These are phyloP conservation scores for Paxillus ammoniavirescens DNA, from an alignment of 768 basidiomycete genomes.

Conservation along the genomic window DNA sequence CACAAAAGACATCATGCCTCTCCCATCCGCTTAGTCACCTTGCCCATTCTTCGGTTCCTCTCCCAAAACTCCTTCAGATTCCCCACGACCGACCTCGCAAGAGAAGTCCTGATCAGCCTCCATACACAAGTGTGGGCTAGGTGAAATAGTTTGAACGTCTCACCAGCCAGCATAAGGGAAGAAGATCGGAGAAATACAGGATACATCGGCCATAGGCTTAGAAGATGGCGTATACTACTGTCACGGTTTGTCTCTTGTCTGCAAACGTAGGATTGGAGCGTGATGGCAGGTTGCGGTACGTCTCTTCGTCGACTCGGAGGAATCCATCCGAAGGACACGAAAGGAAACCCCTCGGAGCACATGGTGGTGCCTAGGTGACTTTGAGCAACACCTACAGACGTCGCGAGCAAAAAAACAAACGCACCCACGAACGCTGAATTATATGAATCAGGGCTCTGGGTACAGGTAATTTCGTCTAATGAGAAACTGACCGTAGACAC, in stretches of 20 bases:
- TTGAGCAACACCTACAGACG: neutral
- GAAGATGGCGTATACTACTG: constrained; percentile 51
- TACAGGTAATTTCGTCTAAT: neutral
- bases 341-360: constrained; percentile 57
- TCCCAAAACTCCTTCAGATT: constrained; percentile 88
- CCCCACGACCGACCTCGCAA: no score
- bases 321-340: constrained; percentile 28
- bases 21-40: constrained; percentile 53
- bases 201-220: constrained; percentile 55
- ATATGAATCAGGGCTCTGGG: constrained; percentile 60
- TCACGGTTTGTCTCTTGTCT: constrained; percentile 35
- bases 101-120: no score
- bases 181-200: constrained; percentile 38
- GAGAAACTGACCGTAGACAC: constrained; percentile 30
- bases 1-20: constrained; percentile 34
- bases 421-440: constrained; percentile 66
- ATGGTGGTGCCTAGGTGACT: constrained; percentile 50
- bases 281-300: constrained; percentile 48
- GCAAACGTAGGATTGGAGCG: constrained; percentile 57
- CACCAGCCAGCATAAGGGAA: neutral
- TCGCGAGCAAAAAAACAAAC: constrained; percentile 4
- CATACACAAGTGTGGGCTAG: no score
- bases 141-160: constrained; percentile 5
- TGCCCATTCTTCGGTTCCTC: constrained; percentile 69
- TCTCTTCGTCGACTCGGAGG: constrained; percentile 34